Conservation (phyloP, 768 basidiomycete species). For the Gelatoporia subvermispora region DNA sequence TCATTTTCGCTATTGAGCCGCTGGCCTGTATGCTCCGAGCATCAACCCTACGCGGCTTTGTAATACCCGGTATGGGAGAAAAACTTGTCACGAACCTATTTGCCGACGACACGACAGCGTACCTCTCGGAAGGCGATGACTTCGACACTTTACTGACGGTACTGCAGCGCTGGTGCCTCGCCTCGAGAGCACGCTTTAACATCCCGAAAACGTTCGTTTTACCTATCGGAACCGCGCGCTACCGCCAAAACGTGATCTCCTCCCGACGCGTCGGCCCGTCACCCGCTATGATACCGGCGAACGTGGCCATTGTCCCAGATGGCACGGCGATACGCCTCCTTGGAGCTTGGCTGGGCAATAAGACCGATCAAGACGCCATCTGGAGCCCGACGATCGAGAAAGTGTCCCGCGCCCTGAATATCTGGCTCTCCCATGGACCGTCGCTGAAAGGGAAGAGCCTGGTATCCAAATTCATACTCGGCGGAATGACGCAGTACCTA, state of each 20-base stretch:
- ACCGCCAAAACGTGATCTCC: constrained; percentile 7
- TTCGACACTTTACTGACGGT: constrained; percentile 21
- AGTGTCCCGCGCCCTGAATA: background rate
- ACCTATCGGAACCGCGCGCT: constrained; percentile 24
- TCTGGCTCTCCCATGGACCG: background rate
- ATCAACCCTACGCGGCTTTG: constrained; percentile 14
- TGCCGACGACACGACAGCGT: constrained; percentile 23
- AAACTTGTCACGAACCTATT: constrained; percentile 19
- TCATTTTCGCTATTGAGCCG: constrained; percentile 28
- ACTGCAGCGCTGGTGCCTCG: constrained; percentile 35
- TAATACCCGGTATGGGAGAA: constrained; percentile 8
- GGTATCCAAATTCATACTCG: constrained; percentile 11
- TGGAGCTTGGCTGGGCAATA: constrained; percentile 16
- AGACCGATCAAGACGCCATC: background rate
- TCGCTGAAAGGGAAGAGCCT: background rate
- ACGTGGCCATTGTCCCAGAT: background rate
- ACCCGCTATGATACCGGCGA: background rate
- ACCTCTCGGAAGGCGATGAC: constrained; percentile 25
- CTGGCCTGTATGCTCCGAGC: constrained; percentile 18
- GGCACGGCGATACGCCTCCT: constrained; percentile 3
- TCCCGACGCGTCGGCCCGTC: background rate
- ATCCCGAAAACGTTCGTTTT: constrained; percentile 34
- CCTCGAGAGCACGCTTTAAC: constrained; percentile 39
- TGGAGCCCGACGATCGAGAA: constrained; percentile 12
- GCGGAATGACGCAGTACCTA: constrained; percentile 4